Conservation (phyloP, 169 alveolate species). For the Plasmodium vivax region DNA sequence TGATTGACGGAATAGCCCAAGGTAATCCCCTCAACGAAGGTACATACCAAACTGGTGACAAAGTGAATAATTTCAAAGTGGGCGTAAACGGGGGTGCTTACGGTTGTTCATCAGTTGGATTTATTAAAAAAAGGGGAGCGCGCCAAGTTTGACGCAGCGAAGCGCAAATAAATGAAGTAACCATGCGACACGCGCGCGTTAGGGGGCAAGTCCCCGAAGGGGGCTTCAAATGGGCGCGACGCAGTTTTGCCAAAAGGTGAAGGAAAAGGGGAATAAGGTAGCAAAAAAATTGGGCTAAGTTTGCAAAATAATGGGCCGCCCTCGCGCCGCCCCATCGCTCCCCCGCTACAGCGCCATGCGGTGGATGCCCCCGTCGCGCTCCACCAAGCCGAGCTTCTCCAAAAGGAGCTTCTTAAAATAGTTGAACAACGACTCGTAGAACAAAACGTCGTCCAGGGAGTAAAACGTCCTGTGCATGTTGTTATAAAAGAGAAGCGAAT, state of each 20-base stretch:
- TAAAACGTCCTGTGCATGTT: slow-evolving; percentile 2
- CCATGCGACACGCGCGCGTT: neutral
- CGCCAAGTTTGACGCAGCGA: neutral
- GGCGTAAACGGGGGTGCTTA: neutral
- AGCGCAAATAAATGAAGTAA: neutral
- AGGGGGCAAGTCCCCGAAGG: neutral
- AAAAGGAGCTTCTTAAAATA: slow-evolving; percentile 44
- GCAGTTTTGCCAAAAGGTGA: neutral
- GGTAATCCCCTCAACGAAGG: neutral
- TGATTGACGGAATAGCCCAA: neutral
- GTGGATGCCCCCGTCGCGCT: slow-evolving; percentile 21
- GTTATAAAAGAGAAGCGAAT: slow-evolving; percentile 11
- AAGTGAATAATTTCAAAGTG: neutral
- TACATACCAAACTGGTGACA: too few species aligned
- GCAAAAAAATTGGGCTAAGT: neutral
- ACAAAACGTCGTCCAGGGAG: slow-evolving; percentile 62
- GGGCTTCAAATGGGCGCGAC: neutral
- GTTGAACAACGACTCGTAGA: slow-evolving; percentile 4
- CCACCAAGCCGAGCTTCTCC: slow-evolving; percentile 40
- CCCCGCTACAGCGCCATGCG: neutral
- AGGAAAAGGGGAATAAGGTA: neutral
- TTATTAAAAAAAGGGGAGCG: neutral
- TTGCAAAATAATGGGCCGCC: too few species aligned
- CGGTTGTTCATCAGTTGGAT: neutral
- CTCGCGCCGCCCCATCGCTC: neutral